Evolutionary conservation across 306 rosid species (phyloP).

Genomic region (Cucumis cinereus): DNA sequence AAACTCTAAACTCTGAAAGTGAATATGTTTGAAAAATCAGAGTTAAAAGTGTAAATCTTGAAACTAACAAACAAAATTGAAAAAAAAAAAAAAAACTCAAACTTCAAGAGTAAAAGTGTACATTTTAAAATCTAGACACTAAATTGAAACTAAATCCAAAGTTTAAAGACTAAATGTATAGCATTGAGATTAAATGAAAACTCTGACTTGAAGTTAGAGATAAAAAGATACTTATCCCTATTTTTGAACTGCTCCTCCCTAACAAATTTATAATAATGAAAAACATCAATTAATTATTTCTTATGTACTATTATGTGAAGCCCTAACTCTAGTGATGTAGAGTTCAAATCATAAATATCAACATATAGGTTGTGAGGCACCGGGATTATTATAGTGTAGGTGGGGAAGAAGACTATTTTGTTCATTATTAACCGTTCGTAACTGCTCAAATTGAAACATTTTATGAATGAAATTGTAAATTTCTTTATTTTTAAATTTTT

Average conservation of each 20-base stretch:
- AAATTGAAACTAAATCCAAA: too few relatives aligned
- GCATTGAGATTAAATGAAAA: too few relatives aligned
- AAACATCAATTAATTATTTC: not conserved
- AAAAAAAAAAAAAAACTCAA: too few relatives aligned
- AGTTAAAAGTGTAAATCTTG: too few relatives aligned
- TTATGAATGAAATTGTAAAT: not conserved
- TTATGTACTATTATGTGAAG: not conserved
- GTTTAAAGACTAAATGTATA: too few relatives aligned
- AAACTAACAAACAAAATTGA: too few relatives aligned
- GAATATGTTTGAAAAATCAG: too few relatives aligned
- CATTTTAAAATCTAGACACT: too few relatives aligned
- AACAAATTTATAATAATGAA: not conserved
- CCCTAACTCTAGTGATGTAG: not conserved
- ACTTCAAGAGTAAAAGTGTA: too few relatives aligned
- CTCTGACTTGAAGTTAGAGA: too few relatives aligned
- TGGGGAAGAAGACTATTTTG: not conserved
- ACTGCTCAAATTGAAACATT: not conserved
- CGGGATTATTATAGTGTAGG: not conserved
- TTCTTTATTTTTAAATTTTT: not conserved
- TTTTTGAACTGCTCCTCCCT: not conserved
- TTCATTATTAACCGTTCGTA: not conserved
- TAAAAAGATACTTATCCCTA: too few relatives aligned
- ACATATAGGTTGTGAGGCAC: not conserved
- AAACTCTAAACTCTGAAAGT: too few relatives aligned
- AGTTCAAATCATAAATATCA: not conserved